Percentiles rank a stretch among this genome's conserved stretches.
phyloP scores from a whole-genome alignment of 805 yeast genomes.

The Monosporozyma yasuniensis region DNA sequence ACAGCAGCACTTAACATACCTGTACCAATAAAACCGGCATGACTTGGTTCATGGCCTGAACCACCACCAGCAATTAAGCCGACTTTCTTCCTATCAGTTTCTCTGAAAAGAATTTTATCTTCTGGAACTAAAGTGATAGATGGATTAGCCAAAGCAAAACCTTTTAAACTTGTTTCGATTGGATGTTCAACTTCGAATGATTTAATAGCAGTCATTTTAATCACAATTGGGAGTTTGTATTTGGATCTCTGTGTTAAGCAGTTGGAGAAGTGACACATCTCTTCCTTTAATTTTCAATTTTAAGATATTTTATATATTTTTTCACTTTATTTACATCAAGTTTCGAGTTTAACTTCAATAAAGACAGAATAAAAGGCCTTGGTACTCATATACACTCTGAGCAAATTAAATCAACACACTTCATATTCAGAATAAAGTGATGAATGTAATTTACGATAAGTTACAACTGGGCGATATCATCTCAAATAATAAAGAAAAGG shows the following conservation, averaged over 20 bases:
- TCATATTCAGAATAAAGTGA: neutral
- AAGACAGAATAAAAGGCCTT: too few relatives aligned
- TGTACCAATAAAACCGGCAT: conserved; percentile 82
- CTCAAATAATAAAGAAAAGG: neutral
- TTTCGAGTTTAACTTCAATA: too few relatives aligned
- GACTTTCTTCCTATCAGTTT: conserved; percentile 41
- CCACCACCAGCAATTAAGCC: conserved; percentile 87
- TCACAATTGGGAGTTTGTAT: neutral
- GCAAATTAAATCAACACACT: neutral
- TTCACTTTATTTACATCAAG: neutral
- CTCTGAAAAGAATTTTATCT: conserved; percentile 33
- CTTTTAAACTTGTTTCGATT: conserved; percentile 31
- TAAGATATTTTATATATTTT: neutral
- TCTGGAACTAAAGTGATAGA: conserved; percentile 30
- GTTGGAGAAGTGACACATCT: neutral
- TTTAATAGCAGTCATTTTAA: conserved; percentile 16
- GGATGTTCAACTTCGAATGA: conserved; percentile 35
- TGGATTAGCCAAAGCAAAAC: conserved; percentile 33
- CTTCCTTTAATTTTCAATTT: neutral
- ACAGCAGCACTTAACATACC: conserved; percentile 83
- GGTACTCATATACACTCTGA: neutral
- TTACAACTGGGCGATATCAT: neutral
- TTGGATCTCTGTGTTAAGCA: neutral
- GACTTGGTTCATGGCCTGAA: conserved; percentile 92
- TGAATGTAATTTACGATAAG: conserved; percentile 1